Base-by-base conservation (phyloP, 2,329 filamentous ascomycete species). In the Ophiocordyceps robertsii region DNA sequence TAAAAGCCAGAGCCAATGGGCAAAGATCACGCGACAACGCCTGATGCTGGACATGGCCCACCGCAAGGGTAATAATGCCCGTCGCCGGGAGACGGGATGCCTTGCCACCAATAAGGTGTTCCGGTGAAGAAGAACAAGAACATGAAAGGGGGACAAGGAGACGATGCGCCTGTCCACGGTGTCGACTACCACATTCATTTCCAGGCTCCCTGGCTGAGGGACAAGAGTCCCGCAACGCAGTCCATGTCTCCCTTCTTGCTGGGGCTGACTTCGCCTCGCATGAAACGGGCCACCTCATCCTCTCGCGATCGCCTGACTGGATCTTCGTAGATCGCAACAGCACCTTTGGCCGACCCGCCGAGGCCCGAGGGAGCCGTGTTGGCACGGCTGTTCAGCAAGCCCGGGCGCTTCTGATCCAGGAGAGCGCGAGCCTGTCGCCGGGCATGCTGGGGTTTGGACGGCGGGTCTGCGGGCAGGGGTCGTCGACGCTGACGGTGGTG, bases 181-280 rank as follows among this genome's bases (percentile, higher is more conserved):
- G 16, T 12, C 33, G 13, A 19, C 19, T 19, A 19, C 19, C 19
- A 19, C 3, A 19, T 36, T 73, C 63, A 83, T 55, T 77, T 74
- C 88, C 89, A 95, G 56, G 86, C 86, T n/a, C 89, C 90, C 63
- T 94, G 85, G 54, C 87, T 93, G 38, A 96, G 69, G 40, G 85
- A 90, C 48, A 95, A 61, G 49, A 96, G 64, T n/a, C 87, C 87
- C 43, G 90, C 86, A 38, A 95, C 82, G 56, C 87, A 93, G 57
- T 93, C 87, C 59, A 94, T 70, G 56, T 95, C 90, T 44, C 80
- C 76, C 57, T 78, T 80, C 62, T 87, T 86, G 56, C 80, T 80
- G 9, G 77, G 80, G 56, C 75, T 77, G 47, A 77, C 70, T 29
- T 75, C 72, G 40, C 70, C 70, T 30, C 70, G 67, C 81, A 92